phyloP scores from a whole-genome alignment of 139 green algal species.

The Chlorella sorokiniana region DNA sequence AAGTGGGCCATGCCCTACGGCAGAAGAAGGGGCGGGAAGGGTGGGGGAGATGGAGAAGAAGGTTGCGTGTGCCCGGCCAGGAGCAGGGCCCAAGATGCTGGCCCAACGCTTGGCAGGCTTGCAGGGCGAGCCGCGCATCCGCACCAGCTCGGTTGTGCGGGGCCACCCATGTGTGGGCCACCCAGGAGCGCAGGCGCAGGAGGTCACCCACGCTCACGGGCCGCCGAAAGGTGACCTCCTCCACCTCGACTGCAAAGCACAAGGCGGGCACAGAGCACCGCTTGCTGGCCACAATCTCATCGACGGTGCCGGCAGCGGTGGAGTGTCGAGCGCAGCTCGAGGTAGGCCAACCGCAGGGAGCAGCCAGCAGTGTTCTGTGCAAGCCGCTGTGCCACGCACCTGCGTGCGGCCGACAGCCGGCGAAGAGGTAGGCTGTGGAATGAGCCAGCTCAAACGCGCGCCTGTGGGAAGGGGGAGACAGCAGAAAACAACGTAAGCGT shows the following conservation, averaged over 20 bases:
- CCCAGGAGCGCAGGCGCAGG: slow-evolving; percentile 63
- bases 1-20: slow-evolving; percentile 42
- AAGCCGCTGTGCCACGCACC: background rate
- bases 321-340: background rate
- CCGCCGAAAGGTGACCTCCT: slow-evolving; percentile 60
- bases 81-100: too few relatives aligned
- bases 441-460: slow-evolving; percentile 87
- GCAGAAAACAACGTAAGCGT: background rate
- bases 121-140: background rate
- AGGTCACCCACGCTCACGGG: slow-evolving; percentile 86
- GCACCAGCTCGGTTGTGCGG: background rate
- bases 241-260: slow-evolving; percentile 37
- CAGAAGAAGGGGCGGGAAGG: too few relatives aligned
- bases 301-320: background rate
- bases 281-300: background rate
- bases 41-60: too few relatives aligned
- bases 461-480: too few relatives aligned
- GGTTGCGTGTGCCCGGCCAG: too few relatives aligned
- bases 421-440: slow-evolving; percentile 81
- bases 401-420: slow-evolving; percentile 54
- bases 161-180: slow-evolving; percentile 51
- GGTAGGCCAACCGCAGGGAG: background rate
- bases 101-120: too few relatives aligned
- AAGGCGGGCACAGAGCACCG: background rate
- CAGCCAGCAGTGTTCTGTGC: background rate